Percentiles rank a stretch among this genome's conserved stretches.
These are phyloP conservation scores for Sordaria brevicollis DNA, from an alignment of 495 filamentous ascomycete species.

Conservation along the genomic window DNA sequence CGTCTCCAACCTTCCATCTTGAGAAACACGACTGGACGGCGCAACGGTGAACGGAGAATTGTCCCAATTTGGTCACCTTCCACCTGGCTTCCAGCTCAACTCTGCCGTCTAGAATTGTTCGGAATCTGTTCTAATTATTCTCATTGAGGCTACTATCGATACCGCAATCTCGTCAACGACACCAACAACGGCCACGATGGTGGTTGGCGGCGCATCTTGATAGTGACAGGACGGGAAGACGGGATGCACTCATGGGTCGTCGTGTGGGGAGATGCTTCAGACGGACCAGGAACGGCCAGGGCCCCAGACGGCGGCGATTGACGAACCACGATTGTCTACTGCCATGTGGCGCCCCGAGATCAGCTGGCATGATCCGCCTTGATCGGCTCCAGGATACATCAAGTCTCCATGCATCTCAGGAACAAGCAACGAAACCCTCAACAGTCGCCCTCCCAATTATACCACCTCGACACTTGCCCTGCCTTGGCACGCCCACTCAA, in stretches of 20 bases:
- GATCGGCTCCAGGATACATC: background rate
- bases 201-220: background rate
- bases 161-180: background rate
- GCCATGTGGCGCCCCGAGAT: slow-evolving; percentile 3
- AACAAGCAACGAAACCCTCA: background rate
- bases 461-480: background rate
- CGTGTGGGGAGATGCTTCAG: background rate
- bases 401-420: background rate
- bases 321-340: background rate
- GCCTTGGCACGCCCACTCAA: background rate
- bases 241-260: background rate
- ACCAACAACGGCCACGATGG: background rate
- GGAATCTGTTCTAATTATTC: background rate
- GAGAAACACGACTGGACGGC: background rate
- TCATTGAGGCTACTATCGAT: background rate
- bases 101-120: background rate
- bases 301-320: background rate
- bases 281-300: background rate
- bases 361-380: slow-evolving; percentile 1
- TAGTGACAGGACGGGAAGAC: background rate
- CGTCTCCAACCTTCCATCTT: background rate
- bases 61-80: background rate
- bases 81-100: background rate
- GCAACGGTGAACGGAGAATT: background rate
- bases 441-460: background rate